Percentiles rank a stretch among this genome's conserved stretches.
Evolutionary conservation across 225 moss, liverwort and hornwort genomes (phyloP).

Genomic region (Rhytidiadelphus loreus): DNA sequence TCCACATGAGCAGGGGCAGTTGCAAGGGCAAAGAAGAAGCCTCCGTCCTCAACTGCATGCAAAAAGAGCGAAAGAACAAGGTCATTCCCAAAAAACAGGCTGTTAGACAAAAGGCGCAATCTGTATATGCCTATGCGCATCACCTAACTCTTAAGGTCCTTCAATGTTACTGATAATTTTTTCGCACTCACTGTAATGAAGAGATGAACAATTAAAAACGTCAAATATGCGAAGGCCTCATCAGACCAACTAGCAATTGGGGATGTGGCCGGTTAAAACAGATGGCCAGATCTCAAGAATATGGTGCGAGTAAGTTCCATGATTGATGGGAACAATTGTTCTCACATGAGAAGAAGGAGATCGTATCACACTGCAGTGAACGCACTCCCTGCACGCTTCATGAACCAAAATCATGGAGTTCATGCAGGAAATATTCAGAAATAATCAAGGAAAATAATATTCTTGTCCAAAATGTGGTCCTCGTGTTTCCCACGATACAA

Average conservation of each 20-base stretch:
- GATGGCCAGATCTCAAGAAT: not conserved
- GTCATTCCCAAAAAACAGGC: not conserved
- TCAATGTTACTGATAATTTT: not conserved
- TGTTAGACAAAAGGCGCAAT: not conserved
- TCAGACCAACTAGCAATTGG: not conserved
- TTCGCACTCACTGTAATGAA: not conserved
- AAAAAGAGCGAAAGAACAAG: not conserved
- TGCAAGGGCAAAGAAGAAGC: constrained; percentile 95
- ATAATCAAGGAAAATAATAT: not conserved
- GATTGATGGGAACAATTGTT: not conserved
- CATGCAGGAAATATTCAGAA: not conserved
- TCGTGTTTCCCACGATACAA: not conserved
- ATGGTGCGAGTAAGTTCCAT: not conserved
- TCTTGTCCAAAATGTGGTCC: not conserved
- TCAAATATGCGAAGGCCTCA: not conserved
- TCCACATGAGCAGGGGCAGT: constrained; percentile 99
- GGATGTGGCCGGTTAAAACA: not conserved
- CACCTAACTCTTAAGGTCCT: not conserved
- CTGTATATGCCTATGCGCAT: not conserved
- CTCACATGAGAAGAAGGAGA: not conserved
- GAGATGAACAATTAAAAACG: not conserved
- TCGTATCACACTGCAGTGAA: not conserved
- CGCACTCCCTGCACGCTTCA: not conserved
- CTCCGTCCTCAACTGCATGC: constrained; percentile 88
- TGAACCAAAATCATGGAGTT: not conserved